Percentiles rank a stretch among this genome's conserved stretches.
phyloP scores from a whole-genome alignment of 2,329 filamentous ascomycete species.

The Xylariaceae sp. region DNA sequence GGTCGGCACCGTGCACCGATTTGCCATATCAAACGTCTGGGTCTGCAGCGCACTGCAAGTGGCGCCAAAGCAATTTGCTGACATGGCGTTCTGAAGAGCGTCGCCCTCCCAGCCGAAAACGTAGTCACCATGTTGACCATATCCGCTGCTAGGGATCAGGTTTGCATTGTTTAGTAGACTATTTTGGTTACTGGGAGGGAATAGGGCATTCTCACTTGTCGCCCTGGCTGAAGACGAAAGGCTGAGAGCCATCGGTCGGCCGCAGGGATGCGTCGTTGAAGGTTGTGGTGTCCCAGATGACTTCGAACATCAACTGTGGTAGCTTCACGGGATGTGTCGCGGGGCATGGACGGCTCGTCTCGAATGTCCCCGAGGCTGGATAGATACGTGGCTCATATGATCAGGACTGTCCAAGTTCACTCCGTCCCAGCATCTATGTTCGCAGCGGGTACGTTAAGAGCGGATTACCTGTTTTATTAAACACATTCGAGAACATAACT shows the following conservation, averaged over 20 bases:
- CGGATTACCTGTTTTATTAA: not conserved
- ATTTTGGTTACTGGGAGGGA: not conserved
- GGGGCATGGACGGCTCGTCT: conserved; percentile 15
- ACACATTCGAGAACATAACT: not conserved
- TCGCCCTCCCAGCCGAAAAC: conserved; percentile 26
- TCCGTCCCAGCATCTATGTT: conserved; percentile 47
- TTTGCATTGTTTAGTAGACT: not conserved
- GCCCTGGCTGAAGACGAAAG: conserved; percentile 23
- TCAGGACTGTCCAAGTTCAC: conserved; percentile 43
- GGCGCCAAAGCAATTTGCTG: conserved; percentile 23
- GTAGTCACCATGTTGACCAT: conserved; percentile 24
- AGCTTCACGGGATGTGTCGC: conserved; percentile 17
- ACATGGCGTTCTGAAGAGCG: conserved; percentile 23
- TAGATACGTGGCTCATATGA: conserved; percentile 32
- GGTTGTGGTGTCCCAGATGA: conserved; percentile 18
- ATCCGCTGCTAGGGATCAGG: conserved; percentile 17
- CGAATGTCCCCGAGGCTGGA: conserved; percentile 10
- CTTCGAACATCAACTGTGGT: conserved; percentile 17
- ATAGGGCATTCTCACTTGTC: conserved; percentile 17
- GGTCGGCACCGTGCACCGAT: conserved; percentile 21
- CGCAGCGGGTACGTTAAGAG: too few relatives aligned
- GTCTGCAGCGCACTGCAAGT: conserved; percentile 21
- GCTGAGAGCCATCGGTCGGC: conserved; percentile 19
- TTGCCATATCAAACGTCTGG: conserved; percentile 15
- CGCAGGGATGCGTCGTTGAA: conserved; percentile 17